Evolutionary conservation across 202 grass and related monocot species (phyloP), one percentile per base, ranked within the genome.

Genomic region (Panicum hallii): DNA sequence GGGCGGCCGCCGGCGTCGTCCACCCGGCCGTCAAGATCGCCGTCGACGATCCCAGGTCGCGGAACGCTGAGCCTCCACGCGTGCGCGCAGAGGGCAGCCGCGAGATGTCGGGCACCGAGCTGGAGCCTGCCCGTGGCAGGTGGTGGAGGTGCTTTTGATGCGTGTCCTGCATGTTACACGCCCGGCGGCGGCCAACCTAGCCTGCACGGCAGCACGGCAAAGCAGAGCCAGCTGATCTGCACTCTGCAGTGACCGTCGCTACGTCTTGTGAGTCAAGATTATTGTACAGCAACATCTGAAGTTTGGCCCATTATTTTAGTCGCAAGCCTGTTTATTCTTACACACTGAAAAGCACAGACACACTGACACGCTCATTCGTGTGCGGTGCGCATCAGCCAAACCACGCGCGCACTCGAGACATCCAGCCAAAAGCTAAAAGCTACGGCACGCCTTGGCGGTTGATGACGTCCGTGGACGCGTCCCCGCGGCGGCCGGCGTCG

Each of bases 361-460:
- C 58, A 48, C 4, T 53, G 11, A 48, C 23, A 49, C 2, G 15
- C 19, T 23, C 3, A 38, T 38, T 17, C 61, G 15, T 19, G 34
- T n/a, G 26, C 0, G 36, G 36, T 4, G 14, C 23, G 26, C 76
- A 47, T 36, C n/a, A 19, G 4, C 55, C n/a, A 76, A 9, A 58
- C 17, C 55, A 6, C 40, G n/a, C 41, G 6, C 54, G 8, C 16
- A 20, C 58, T 12, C 38, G 19, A 20, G 26, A 17, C 17, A 68
- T 12, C 7, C 63, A 0, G 13, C 13, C 11, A n/a, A 48, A n/a
- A 48, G 7, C 11, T 3, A 53, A 28, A 71, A 76, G 30, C 58
- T 87, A 90, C 44, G 80, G 88, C 84, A 87, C 80, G 13, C 84
- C 84, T 10, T 84, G 80, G 75, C 80, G 84, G 69, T 80, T 90